Base-by-base conservation (phyloP, 1,139 yeast genomes). In the Blastobotrys serpentis region DNA sequence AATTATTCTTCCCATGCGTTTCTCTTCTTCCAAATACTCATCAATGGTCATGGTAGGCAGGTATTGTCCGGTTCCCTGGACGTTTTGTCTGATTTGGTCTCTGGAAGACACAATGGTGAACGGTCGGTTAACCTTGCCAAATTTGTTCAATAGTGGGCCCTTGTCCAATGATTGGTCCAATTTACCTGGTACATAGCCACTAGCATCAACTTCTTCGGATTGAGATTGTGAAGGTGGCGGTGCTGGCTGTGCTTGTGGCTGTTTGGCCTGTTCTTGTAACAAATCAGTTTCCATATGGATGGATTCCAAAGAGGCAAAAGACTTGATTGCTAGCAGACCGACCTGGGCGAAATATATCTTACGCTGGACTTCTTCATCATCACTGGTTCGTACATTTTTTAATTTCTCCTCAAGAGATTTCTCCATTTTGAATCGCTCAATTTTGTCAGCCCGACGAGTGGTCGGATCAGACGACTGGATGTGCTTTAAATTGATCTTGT, bases 11-110 rank as follows among this genome's bases (percentile, higher is more conserved):
- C 97, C 97, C 59, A 86, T 81, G 13, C 82, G 82, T 57, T 86
- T 72, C 63, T 92, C 98, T 59, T 86, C 82, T 47, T 89, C 95
- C 47, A 92, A 73, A 55, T 86, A 84, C 59, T 92, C 97, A 56
- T 92, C 98, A 0, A 94, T 92, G 0, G 96, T 74, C 95, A 94
- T 88, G 0, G 97, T 87, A 1, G 99, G 99, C 34, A 92, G 73
- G 32, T 78, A 82, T 66, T 92, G 98, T 0, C 98, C 98, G 1
- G 95, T 87, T 1, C 98, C 97, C 61, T 79, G 82, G 0, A 90
- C 96, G 57, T 82, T 79, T 22, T 73, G 70, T 50, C 76, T 73
- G 18, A 87, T 59, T 41, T 82, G 78, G 21, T 81, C 78, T 47
- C 86, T 74, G 4, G 81, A 72, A 18, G 62, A 53, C 4, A 88